phyloP scores from a whole-genome alignment of 2,329 filamentous ascomycete species.

The Apiospora kogelbergensis region DNA sequence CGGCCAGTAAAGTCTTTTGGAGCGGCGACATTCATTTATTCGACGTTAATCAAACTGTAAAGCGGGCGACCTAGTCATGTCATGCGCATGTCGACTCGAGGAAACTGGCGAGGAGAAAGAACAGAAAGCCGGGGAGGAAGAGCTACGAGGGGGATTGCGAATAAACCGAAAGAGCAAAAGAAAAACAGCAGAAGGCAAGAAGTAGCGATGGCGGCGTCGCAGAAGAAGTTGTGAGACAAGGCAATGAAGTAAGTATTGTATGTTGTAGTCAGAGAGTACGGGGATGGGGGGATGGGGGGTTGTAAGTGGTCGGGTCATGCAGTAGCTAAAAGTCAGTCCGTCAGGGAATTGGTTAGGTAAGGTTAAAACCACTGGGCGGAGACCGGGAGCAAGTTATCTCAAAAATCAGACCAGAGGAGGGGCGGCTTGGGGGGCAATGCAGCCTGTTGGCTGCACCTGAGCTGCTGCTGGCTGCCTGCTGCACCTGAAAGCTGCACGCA shows the following conservation, averaged over 20 bases:
- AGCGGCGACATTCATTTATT: neutral
- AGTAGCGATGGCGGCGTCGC: neutral
- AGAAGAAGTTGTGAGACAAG: neutral
- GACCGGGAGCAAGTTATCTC: neutral
- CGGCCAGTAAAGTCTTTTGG: conserved; percentile 1
- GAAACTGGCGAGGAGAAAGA: neutral
- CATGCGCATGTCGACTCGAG: neutral
- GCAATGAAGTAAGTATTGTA: neutral
- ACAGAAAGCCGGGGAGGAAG: neutral
- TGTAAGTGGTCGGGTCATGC: neutral
- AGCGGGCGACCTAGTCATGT: neutral
- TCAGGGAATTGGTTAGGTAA: neutral
- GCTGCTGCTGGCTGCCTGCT: too few relatives aligned
- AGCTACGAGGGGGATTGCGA: neutral
- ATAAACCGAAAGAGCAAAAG: neutral
- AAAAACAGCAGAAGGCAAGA: neutral
- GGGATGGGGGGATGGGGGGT: neutral
- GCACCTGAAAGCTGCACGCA: too few relatives aligned
- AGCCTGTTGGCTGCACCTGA: too few relatives aligned
- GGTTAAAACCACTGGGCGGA: neutral
- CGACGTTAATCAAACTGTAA: conserved; percentile 1
- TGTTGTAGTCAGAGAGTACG: too few relatives aligned
- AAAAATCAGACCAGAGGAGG: neutral
- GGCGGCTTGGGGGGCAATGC: neutral
- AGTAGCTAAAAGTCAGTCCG: neutral